These are phyloP conservation scores for Penicillium steckii DNA, from an alignment of 495 filamentous ascomycete genomes.

Conservation along the genomic window DNA sequence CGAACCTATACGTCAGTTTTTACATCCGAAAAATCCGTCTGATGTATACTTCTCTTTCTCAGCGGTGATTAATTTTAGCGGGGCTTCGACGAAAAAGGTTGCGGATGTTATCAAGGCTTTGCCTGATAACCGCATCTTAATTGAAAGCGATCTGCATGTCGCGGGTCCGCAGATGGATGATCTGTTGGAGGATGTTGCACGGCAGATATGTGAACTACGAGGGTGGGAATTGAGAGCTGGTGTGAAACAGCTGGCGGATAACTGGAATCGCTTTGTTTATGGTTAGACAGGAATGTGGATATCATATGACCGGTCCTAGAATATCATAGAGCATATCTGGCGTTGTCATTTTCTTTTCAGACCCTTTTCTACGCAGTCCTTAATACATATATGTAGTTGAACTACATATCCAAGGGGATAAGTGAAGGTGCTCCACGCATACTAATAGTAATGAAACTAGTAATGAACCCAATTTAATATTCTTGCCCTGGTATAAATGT, in stretches of 20 bases:
- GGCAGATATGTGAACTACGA: conserved; percentile 72
- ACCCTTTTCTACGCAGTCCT: background rate
- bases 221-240: conserved; percentile 77
- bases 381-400: background rate
- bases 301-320: background rate
- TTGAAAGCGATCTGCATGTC: conserved; percentile 88
- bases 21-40: conserved; percentile 70
- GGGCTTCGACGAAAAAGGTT: conserved; percentile 49
- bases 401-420: too few relatives aligned
- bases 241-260: conserved; percentile 63
- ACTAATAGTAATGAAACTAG: too few relatives aligned
- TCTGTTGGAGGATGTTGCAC: conserved; percentile 67
- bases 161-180: conserved; percentile 84
- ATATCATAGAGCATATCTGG: background rate
- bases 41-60: conserved; percentile 90
- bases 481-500: conserved; percentile 20
- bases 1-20: conserved; percentile 74
- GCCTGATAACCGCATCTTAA: conserved; percentile 74
- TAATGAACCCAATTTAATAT: background rate
- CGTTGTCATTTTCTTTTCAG: background rate
- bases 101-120: conserved; percentile 67
- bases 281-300: conserved; percentile 36
- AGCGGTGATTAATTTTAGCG: conserved; percentile 73
- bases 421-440: too few relatives aligned
- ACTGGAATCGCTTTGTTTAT: conserved; percentile 81